Evolutionary conservation across 768 basidiomycete genomes (phyloP).

Genomic region (Amanita exitialis): DNA sequence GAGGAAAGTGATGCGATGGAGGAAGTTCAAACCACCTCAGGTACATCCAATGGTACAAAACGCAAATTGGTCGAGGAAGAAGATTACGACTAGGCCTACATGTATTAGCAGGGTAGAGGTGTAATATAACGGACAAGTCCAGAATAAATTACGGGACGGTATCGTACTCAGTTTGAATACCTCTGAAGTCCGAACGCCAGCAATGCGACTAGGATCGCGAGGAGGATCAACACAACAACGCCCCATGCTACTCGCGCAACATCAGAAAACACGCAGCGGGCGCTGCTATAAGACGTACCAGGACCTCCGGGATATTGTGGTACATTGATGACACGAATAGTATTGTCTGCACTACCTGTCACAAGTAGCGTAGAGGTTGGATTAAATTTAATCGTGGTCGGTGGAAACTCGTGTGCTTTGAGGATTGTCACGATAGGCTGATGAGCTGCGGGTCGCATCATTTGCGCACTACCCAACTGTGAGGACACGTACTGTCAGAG

Average conservation of each 20-base stretch:
- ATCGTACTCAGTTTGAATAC: constrained; percentile 7
- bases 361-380: constrained; percentile 71
- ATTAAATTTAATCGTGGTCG: constrained; percentile 85
- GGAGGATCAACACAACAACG: constrained; percentile 26
- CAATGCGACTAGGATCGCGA: constrained; percentile 32
- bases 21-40: constrained; percentile 46
- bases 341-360: constrained; percentile 87
- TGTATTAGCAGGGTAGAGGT: not conserved
- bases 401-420: constrained; percentile 91
- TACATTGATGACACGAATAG: constrained; percentile 69
- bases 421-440: constrained; percentile 84
- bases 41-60: constrained; percentile 47
- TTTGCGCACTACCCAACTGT: not conserved
- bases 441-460: not conserved
- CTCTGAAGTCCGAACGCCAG: constrained; percentile 31
- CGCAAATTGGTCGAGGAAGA: constrained; percentile 81
- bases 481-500: constrained; percentile 50
- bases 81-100: constrained; percentile 58
- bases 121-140: constrained; percentile 11
- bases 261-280: constrained; percentile 5
- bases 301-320: constrained; percentile 43
- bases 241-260: constrained; percentile 24
- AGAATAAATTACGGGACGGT: constrained; percentile 11
- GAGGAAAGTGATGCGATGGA: constrained; percentile 82
- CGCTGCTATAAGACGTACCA: constrained; percentile 30